Evolutionary conservation across 208 protist species (phyloP), one percentile per base, ranked within the genome.

Genomic region (Trypanosoma conorhini): DNA sequence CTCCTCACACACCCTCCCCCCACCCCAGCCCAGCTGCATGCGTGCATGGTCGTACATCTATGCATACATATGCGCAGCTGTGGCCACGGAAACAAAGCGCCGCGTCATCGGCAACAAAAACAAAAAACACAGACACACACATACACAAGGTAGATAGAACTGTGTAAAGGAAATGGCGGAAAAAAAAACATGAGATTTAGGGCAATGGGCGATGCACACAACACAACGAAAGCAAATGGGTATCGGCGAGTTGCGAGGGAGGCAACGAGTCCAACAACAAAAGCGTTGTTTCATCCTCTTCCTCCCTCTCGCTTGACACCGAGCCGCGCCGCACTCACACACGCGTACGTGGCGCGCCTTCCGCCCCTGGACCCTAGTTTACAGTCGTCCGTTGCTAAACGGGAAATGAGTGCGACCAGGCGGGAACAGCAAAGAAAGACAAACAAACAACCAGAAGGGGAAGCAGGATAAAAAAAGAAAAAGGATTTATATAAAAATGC

Each of bases 381-480:
- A 46, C 42, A 15, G 42, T 46, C 17, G 8, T 46, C 42, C 8
- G 8, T 46, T 46, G 42, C 1, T 46, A 3, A 46, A 46, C 8
- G 8, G 17, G 17, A 46, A 46, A 46, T 13, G 1, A 13, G 42
- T 46, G 9, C 8, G 9, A 46, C 42, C 42, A 19, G 42, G 15
- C 42, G 15, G 42, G 9, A 19, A 13, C 13, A 12, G 50, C 50
- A 12, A 54, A 24, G 26, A 54, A 12, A 54, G 2, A 54, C 4
- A 9, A 12, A n/a, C 26, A 13, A 69, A 26, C 17, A 42, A 54
- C n/a, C 44, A 67, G n/a, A 40, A 22, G 55, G 28, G 62, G 31
- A 67, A 48, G 40, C 40, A 38, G 9, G 58, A 57, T 61, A 67
- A 63, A 52, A 51, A 62, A 62, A 44, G 38, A 72, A 52, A 63